Evolutionary conservation across 345 rosid genomes (phyloP), one percentile per base, ranked within the genome.

Genomic region (Lagerstroemia speciosa): DNA sequence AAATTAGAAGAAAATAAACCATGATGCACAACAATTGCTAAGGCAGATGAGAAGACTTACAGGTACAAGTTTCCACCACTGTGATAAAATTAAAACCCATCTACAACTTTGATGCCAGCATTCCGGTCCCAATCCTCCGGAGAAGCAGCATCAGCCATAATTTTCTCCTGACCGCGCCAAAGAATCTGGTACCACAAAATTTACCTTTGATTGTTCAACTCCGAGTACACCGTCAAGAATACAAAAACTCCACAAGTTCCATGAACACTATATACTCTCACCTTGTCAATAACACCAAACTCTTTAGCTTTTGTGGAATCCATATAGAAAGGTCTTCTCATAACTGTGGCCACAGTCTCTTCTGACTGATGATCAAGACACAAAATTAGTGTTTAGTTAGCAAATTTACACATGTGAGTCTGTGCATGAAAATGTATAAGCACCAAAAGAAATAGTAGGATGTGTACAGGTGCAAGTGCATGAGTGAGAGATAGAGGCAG

Each of bases 231-330:
- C 33, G 22, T 38, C 11, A 50, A 33, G 46, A 61, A 3, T 34
- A 67, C 19, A 5, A 27, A 37, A 31, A 32, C 45, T 8, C 43
- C 36, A 37, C 19, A n/a, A 43, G 27, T 24, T 27, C n/a, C 27
- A 19, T 24, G 43, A 53, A 52, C 11, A 40, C 36, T 5, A 30
- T 15, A n/a, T 7, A 9, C 30, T 69, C 81, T 73, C 71, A 93
- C 97, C 83, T 75, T 84, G 79, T 91, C 98, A 73, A 91, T 78
- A 75, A 91, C 94, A 36, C 98, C 98, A 74, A 89, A 93, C 72
- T 89, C 94, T 77, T 77, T 81, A 65, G 97, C 98, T 81, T 69
- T 82, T 32, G 53, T 76, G 19, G 91, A 74, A 75, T 91, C 91
- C 97, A 93, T 87, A 71, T 82, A 83, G 79, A 64, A 86, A 19